A percentile compares a stretch with the other conserved stretches of the same genome.
Conservation (phyloP, 139 green algal genomes). For the Micractinium conductrix region DNA sequence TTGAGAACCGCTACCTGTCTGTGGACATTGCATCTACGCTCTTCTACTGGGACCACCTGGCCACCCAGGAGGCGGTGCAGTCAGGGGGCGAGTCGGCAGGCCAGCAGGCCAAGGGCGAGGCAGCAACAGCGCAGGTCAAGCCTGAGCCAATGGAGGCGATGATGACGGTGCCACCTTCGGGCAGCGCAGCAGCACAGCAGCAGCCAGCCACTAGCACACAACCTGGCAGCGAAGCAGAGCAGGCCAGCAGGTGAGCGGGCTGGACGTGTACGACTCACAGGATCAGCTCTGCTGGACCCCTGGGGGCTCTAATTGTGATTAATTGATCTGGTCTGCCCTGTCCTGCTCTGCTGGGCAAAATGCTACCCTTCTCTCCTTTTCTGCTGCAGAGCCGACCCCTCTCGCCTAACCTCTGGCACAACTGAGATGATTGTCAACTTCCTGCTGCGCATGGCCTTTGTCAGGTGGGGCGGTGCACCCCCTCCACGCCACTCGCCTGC, state of each 20-base stretch:
- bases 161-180: no score
- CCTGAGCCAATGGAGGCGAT: no score
- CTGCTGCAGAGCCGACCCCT: constrained; percentile 51
- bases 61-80: neutral
- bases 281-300: no score
- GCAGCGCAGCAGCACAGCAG: no score
- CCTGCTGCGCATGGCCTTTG: constrained; percentile 85
- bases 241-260: neutral
- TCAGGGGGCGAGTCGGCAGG: neutral
- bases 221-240: neutral
- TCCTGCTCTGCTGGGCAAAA: no score
- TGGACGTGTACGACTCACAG: no score
- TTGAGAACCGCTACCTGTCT: constrained; percentile 89
- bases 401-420: constrained; percentile 66
- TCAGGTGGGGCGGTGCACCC: constrained; percentile 45
- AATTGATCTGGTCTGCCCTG: no score
- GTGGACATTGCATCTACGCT: constrained; percentile 91
- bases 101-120: neutral
- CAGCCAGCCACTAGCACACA: neutral
- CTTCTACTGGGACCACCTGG: constrained; percentile 86
- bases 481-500: no score
- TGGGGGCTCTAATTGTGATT: no score
- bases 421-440: constrained; percentile 91
- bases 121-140: neutral
- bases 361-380: no score